Base-by-base conservation (phyloP, 2,329 filamentous ascomycete genomes). In the Penicillium aurantiogriseum region DNA sequence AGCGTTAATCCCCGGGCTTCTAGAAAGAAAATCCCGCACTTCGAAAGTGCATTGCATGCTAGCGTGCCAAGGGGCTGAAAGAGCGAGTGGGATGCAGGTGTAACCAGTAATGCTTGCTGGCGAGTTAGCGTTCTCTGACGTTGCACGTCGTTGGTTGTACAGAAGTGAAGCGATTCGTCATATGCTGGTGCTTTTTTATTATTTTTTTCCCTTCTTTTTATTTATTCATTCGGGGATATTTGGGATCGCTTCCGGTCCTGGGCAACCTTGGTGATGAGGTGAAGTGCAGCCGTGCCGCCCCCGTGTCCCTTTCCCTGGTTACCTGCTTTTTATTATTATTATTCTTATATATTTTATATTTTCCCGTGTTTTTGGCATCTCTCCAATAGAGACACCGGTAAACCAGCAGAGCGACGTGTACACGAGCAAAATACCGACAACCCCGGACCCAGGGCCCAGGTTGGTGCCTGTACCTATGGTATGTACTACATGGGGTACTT, bases 11-110 rank as follows among this genome's bases (percentile, higher is more conserved):
- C 58, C 56, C 43, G 19, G 51, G 19, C 39, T 63, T 64, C 58
- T 59, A 54, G 56, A 60, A 63, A 53, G 44, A 48, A 57, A 65
- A 65, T 65, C 57, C 63, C 63, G 63, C 63, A 65, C 35, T 29
- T 45, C 35, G 3, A 38, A 35, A 54, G 43, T 40, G n/a, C 42
- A 27, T 25, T 33, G 5, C 36, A 15, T 25, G 23, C 21, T 38
- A 38, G 36, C 25, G 8, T 29, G 58, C 56, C 51, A 59, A 59
- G 54, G 13, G 23, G 38, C 29, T 52, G 50, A 38, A 42, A 49
- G 43, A 48, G 31, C 13, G 29, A 40, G 23, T 31, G 23, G 13
- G 27, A 44, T 33, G 29, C 40, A 49, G 19, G 27, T 31, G 49
- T 15, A 50, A 21, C 27, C 43, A 13, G 38, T 53, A 49, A 44